phyloP scores from a whole-genome alignment of 106 monocot species.

The Allium fistulosum region DNA sequence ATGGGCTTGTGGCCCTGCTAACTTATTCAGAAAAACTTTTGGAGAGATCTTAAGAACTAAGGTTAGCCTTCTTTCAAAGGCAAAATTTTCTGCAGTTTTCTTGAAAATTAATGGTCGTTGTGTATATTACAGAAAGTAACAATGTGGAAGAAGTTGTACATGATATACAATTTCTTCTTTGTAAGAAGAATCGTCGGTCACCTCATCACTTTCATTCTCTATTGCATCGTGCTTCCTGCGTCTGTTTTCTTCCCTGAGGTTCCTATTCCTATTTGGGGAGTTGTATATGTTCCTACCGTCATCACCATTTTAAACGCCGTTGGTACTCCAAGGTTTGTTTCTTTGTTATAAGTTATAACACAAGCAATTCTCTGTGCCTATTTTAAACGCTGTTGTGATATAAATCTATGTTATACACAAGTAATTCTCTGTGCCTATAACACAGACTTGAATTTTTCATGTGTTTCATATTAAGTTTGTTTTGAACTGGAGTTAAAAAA shows the following conservation, averaged over 20 bases:
- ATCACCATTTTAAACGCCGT: constrained; percentile 65
- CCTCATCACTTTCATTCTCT: constrained; percentile 56
- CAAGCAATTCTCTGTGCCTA: too few relatives aligned
- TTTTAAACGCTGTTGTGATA: too few relatives aligned
- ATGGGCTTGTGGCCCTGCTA: constrained; percentile 79
- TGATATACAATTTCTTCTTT: constrained; percentile 76
- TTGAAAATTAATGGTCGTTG: too few relatives aligned
- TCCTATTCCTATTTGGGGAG: constrained; percentile 50
- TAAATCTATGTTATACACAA: too few relatives aligned
- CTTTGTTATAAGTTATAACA: neutral
- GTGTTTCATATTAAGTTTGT: too few relatives aligned
- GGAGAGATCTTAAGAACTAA: constrained; percentile 37
- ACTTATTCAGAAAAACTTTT: constrained; percentile 46
- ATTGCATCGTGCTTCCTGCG: constrained; percentile 53
- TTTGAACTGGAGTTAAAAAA: too few relatives aligned
- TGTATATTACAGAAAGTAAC: constrained; percentile 40
- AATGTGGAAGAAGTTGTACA: constrained; percentile 42
- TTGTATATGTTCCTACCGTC: constrained; percentile 49
- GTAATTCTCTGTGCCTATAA: too few relatives aligned
- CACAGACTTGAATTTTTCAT: too few relatives aligned
- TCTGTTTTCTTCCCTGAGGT: constrained; percentile 56
- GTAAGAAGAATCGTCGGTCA: constrained; percentile 47
- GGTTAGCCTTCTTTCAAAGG: constrained; percentile 14
- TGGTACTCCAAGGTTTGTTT: constrained; percentile 60
- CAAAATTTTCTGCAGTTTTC: too few relatives aligned